Conservation (phyloP, 2,329 filamentous ascomycete genomes). For the Exophiala alcalophila region DNA sequence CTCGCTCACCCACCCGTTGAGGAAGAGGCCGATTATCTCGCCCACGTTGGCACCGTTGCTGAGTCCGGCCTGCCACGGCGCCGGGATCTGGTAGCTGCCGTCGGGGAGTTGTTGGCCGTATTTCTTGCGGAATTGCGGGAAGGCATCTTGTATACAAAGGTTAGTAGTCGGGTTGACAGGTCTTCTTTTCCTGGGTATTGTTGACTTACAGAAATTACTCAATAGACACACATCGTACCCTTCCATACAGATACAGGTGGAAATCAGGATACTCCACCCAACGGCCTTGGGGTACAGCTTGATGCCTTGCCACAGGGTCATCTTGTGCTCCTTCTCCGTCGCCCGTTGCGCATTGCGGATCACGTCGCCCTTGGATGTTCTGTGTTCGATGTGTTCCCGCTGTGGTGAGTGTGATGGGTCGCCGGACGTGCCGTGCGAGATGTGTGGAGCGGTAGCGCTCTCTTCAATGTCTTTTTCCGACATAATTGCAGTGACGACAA, state of each 20-base stretch:
- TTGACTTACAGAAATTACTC: constrained; percentile 25
- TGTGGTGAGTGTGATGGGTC: constrained; percentile 9
- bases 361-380: constrained; percentile 31
- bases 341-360: constrained; percentile 43
- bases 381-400: constrained; percentile 15
- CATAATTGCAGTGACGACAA: constrained; percentile 15
- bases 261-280: constrained; percentile 78
- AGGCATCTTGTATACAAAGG: constrained; percentile 32
- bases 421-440: constrained; percentile 4
- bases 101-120: constrained; percentile 31
- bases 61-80: constrained; percentile 36
- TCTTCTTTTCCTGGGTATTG: neutral
- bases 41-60: constrained; percentile 34
- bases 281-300: constrained; percentile 84
- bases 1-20: constrained; percentile 52
- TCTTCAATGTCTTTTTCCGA: constrained; percentile 20
- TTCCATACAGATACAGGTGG: constrained; percentile 89
- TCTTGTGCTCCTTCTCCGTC: constrained; percentile 54
- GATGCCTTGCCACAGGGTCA: constrained; percentile 73
- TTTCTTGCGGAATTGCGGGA: constrained; percentile 34
- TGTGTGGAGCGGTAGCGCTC: constrained; percentile 13
- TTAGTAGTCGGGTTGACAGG: too few relatives aligned
- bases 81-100: constrained; percentile 34
- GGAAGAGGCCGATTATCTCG: constrained; percentile 48
- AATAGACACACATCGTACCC: constrained; percentile 62